Base-by-base conservation (phyloP, 2,329 filamentous ascomycete genomes). In the Thermothelomyces thermophilus region DNA sequence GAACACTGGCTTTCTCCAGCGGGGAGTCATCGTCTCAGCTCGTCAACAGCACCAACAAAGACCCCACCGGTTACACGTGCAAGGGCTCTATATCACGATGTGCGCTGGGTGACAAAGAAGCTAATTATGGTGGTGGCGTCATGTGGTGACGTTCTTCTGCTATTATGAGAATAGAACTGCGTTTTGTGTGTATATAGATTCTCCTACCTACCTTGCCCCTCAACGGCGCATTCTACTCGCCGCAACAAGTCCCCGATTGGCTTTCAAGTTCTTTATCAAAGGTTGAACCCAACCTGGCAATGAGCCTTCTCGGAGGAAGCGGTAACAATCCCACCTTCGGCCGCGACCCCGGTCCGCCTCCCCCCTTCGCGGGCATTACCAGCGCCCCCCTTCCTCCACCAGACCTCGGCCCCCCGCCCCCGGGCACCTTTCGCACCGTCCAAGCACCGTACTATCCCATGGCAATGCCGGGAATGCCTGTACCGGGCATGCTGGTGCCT, bases 381-480 rank as follows among this genome's bases (percentile, higher is more conserved):
- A 33, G 14, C 5, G 11, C 31, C 10, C 20, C 40, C 5, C 11
- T 35, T 8, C 24, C 47, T 5, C 42, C 40, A 22, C 37, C 35
- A 26, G 56, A 58, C 48, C 19, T 33, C 34, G 54, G 53, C 14
- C 55, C 47, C 13, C 51, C 53, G 2, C 55, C 56, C 10, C 55
- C 55, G 3, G 41, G 46, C 42, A 54, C 45, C 10, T 48, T 46
- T 9, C 39, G 45, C 30, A 28, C 49, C 40, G 31, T 46, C n/a
- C 40, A n/a, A 20, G 39, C 26, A 2, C 33, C 26, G 3, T 48
- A 42, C 22, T 48, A 42, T 30, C 33, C 6, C 33, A 35, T 16
- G 13, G 7, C 41, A 20, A 34, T 51, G 9, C 28, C 44, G 1
- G 42, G 36, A n/a, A 22, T 31, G 8, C 3, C 20, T 7, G 11